Base-by-base conservation (phyloP, 306 rosid genomes). In the Acacia acuminata region DNA sequence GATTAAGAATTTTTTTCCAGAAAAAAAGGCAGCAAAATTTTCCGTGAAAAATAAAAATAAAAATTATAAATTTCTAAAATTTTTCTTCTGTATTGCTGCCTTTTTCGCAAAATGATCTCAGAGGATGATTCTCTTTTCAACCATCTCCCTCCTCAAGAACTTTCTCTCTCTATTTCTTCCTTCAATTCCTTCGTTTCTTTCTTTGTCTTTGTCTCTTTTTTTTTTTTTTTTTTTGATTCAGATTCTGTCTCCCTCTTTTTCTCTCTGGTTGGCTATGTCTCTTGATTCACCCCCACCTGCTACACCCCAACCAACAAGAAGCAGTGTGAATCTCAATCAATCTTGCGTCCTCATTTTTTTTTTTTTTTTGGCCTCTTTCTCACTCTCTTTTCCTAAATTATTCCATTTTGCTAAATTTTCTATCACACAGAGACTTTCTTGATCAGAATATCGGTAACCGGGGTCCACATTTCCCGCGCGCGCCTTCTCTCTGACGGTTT, bases 121-220 rank as follows among this genome's bases (percentile, higher is more conserved):
- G 98, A 92, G 92, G 88, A 83, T 53, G 89, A 84, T 71, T 58
- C 56, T 90, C 96, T 86, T 89, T 86, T 85, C n/a, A n/a, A n/a
- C n/a, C n/a, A n/a, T n/a, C n/a, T n/a, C n/a, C 85, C 81, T 81
- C 88, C 61, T 85, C 24, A 40, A 38, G 40, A 20, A 19, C 70
- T 44, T 65, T 51, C 55, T 84, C 5, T 61, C 77, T 56, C 45
- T 42, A 64, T 85, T 22, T 67, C 76, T 81, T 44, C 65, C 10
- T 70, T 40, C 16, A 13, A 25, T 61, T 25, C 16, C 34, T 56
- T 68, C 16, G 47, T 55, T 71, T 48, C 60, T 19, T 80, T 63
- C 45, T 51, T 66, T 34, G 38, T 64, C n/a, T n/a, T n/a, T n/a
- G n/a, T n/a, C n/a, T n/a, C n/a, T n/a, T n/a, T n/a, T n/a, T n/a